These are phyloP conservation scores for Claviceps capensis DNA, from an alignment of 2,329 filamentous ascomycete genomes.

Conservation along the genomic window DNA sequence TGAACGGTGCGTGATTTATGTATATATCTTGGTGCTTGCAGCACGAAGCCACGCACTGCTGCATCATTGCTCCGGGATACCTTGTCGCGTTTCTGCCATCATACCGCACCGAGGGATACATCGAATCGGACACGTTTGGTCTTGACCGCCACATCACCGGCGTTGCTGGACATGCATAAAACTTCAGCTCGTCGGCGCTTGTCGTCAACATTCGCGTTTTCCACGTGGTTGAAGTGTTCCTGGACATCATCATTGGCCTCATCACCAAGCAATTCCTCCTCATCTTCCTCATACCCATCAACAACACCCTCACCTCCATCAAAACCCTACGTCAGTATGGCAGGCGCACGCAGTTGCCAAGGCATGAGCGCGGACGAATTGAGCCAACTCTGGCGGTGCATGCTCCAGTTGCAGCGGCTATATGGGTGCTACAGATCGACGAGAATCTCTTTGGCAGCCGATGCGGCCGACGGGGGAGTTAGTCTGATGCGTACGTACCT, in stretches of 20 bases:
- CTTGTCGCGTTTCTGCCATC: not conserved
- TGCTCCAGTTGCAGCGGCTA: conserved; percentile 32
- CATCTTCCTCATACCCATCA: conserved; percentile 2
- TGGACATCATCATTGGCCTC: not conserved
- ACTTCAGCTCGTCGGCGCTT: not conserved
- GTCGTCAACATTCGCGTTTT: conserved; percentile 1
- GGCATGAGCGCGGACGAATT: conserved; percentile 25
- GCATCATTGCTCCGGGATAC: not conserved
- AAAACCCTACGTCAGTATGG: not conserved
- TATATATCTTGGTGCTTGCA: too few relatives aligned
- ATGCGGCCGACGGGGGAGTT: conserved; percentile 24
- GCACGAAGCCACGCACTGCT: not conserved
- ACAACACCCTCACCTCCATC: not conserved
- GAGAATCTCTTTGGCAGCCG: conserved; percentile 32
- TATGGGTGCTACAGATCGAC: conserved; percentile 37
- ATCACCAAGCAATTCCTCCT: not conserved
- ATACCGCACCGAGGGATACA: not conserved
- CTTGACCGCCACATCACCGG: not conserved
- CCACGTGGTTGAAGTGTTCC: conserved; percentile 1
- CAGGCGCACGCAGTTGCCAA: conserved; percentile 15
- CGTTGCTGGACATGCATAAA: not conserved
- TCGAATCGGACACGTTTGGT: not conserved
- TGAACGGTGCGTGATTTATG: too few relatives aligned
- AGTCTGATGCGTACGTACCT: conserved; percentile 30
- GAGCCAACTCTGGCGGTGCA: conserved; percentile 31